Conservation (phyloP, 495 filamentous ascomycete species). For the Aspergillus bridgeri region DNA sequence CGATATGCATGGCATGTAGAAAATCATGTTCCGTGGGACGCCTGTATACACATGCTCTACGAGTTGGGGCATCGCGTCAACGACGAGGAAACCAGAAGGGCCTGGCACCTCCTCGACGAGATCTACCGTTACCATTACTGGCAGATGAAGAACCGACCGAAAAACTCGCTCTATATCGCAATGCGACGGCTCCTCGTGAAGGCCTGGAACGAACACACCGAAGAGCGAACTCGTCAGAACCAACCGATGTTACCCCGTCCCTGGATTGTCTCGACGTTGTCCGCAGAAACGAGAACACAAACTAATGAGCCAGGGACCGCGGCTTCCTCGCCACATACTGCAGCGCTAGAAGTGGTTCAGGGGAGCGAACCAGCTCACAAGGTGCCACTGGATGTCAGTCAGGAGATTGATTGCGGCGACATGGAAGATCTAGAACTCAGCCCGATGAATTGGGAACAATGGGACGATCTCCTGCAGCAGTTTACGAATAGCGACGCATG, state of each 20-base stretch:
- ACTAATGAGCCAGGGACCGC: neutral
- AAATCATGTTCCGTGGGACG: constrained; percentile 40
- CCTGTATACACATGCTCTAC: constrained; percentile 40
- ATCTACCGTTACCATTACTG: constrained; percentile 26
- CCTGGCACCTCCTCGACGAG: constrained; percentile 32
- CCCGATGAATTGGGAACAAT: constrained; percentile 34
- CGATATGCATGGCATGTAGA: constrained; percentile 36
- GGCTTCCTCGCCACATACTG: neutral
- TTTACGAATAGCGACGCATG: constrained; percentile 8
- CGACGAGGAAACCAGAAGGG: constrained; percentile 27
- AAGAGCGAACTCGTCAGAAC: constrained; percentile 22
- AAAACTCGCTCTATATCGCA: constrained; percentile 31
- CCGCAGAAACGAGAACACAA: neutral
- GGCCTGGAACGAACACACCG: constrained; percentile 32
- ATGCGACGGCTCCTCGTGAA: constrained; percentile 35
- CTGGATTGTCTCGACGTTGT: constrained; percentile 13
- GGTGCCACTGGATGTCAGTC: constrained; percentile 1
- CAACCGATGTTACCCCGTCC: constrained; percentile 26
- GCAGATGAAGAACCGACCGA: constrained; percentile 16
- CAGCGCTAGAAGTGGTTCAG: neutral
- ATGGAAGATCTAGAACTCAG: constrained; percentile 19
- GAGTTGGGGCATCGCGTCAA: constrained; percentile 32
- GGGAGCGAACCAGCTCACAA: constrained; percentile 11
- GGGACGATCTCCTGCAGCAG: constrained; percentile 32
- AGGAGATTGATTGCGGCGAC: neutral